These are phyloP conservation scores for Penicillium steckii DNA, from an alignment of 495 filamentous ascomycete genomes.

Conservation along the genomic window DNA sequence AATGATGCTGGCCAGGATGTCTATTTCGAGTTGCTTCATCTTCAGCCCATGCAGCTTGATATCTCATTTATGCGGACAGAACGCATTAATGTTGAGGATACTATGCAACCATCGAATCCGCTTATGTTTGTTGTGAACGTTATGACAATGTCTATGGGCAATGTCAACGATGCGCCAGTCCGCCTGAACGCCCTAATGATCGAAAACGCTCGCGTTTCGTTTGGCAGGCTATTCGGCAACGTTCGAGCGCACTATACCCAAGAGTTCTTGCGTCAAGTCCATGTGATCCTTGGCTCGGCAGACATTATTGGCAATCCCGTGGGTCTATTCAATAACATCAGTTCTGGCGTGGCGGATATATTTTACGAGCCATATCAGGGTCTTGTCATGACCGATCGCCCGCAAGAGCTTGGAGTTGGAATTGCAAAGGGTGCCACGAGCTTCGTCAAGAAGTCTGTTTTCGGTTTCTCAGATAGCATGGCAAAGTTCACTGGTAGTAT, in stretches of 20 bases:
- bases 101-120: slow-evolving; percentile 79
- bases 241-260: slow-evolving; percentile 93
- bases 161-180: slow-evolving; percentile 95
- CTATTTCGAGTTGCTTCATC: slow-evolving; percentile 94
- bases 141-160: slow-evolving; percentile 98
- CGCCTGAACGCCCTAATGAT: slow-evolving; percentile 90
- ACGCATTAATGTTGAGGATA: slow-evolving; percentile 92
- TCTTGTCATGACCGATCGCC: slow-evolving; percentile 90
- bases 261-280: slow-evolving; percentile 90
- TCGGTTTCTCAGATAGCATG: slow-evolving; percentile 92
- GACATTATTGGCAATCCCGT: slow-evolving; percentile 99
- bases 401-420: slow-evolving; percentile 89
- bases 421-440: slow-evolving; percentile 95
- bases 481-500: slow-evolving; percentile 96
- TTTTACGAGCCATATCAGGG: slow-evolving; percentile 99
- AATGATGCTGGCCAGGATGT: slow-evolving; percentile 84
- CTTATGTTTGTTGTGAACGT: slow-evolving; percentile 98
- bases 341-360: slow-evolving; percentile 92
- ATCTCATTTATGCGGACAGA: slow-evolving; percentile 96
- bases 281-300: slow-evolving; percentile 93
- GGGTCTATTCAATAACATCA: slow-evolving; percentile 96
- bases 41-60: slow-evolving; percentile 97
- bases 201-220: slow-evolving; percentile 91
- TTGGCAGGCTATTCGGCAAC: slow-evolving; percentile 77
- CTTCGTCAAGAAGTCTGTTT: slow-evolving; percentile 98